These are phyloP conservation scores for Juglanconis juglandina DNA, from an alignment of 2,329 filamentous ascomycete genomes.

Conservation along the genomic window DNA sequence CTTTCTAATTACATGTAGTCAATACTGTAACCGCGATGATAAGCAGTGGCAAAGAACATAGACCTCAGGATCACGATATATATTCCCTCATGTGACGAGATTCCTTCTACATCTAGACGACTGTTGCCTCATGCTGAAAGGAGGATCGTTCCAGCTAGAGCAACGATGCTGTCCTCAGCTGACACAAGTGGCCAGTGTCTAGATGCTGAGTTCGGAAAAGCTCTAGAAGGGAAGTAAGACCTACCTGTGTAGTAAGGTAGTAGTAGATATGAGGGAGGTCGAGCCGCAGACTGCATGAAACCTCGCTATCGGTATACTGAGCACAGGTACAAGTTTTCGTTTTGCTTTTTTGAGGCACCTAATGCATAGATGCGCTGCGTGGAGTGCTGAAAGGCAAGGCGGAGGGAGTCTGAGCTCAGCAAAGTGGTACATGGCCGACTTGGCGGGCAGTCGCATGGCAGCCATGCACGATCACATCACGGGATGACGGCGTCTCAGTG, in stretches of 20 bases:
- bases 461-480: neutral
- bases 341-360: neutral
- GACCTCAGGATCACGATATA: too few species aligned
- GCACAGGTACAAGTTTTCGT: neutral
- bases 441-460: neutral
- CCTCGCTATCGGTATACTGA: neutral
- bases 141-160: too few species aligned
- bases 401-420: conserved; percentile 1
- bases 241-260: conserved; percentile 12
- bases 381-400: neutral
- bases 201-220: neutral
- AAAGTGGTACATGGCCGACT: neutral
- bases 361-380: neutral
- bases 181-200: neutral
- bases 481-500: neutral
- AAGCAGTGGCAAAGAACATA: too few species aligned
- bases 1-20: too few species aligned
- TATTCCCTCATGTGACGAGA: too few species aligned
- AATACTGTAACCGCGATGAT: too few species aligned
- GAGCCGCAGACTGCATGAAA: neutral
- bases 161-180: neutral
- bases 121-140: too few species aligned
- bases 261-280: neutral
- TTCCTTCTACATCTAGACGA: too few species aligned
- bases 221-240: conserved; percentile 2